A percentile compares a stretch with the other conserved stretches of the same genome.
phyloP scores from a whole-genome alignment of 768 basidiomycete species.

The Hortiboletus campestris region DNA sequence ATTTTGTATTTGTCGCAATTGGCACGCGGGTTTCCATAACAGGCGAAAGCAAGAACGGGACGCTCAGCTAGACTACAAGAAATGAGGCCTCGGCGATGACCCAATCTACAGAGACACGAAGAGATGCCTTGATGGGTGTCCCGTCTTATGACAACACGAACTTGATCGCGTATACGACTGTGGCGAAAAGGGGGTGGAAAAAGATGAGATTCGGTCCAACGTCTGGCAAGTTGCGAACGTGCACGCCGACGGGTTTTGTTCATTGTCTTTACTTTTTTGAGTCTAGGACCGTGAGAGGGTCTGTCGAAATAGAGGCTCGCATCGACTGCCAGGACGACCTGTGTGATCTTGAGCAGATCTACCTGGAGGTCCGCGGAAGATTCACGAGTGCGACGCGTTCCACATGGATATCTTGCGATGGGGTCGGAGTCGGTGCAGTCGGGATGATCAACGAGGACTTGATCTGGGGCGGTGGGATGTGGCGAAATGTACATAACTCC shows the following conservation, averaged over 20 bases:
- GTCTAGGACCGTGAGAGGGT: constrained; percentile 2
- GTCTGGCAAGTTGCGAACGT: constrained; percentile 12
- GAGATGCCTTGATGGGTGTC: constrained; percentile 1
- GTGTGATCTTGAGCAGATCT: constrained; percentile 25
- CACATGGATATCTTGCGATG: constrained; percentile 34
- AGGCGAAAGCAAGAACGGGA: background rate
- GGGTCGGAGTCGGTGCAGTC: constrained; percentile 29
- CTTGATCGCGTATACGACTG: constrained; percentile 7
- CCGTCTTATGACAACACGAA: constrained; percentile 6
- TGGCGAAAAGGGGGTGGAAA: constrained; percentile 32
- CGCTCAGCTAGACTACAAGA: background rate
- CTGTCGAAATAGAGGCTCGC: constrained; percentile 3
- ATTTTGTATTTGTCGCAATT: constrained; percentile 9
- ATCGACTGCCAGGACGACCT: constrained; percentile 22
- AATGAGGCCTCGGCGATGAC: constrained; percentile 15
- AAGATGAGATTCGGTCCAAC: constrained; percentile 15
- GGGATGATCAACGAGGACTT: constrained; percentile 23
- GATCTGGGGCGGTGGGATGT: constrained; percentile 24
- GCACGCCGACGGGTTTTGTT: constrained; percentile 1
- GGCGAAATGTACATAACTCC: constrained; percentile 18
- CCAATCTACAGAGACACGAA: constrained; percentile 9
- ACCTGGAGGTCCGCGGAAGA: constrained; percentile 32
- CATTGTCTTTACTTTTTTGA: constrained; percentile 21
- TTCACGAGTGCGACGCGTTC: constrained; percentile 26
- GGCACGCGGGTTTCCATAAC: constrained; percentile 9